These are phyloP conservation scores for Kodamaea kaohsiungensis DNA, from an alignment of 805 yeast genomes.

Conservation along the genomic window DNA sequence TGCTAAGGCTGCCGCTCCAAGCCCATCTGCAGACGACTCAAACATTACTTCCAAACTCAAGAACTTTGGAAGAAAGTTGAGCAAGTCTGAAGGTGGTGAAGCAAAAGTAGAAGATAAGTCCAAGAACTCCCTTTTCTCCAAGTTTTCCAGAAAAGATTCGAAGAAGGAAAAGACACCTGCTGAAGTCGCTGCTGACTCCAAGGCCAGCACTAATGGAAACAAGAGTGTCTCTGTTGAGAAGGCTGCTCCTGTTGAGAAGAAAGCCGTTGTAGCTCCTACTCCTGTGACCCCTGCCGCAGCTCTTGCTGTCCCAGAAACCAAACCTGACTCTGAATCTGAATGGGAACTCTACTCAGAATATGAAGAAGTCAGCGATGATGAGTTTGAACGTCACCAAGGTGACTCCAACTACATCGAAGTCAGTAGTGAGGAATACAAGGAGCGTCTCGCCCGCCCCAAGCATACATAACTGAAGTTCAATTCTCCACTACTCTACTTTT, in stretches of 20 bases:
- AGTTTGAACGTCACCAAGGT: slow-evolving; percentile 44
- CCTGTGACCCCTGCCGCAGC: not conserved
- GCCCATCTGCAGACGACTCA: not conserved
- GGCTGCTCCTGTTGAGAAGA: slow-evolving; percentile 3
- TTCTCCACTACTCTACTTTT: not conserved
- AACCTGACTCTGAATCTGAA: slow-evolving; percentile 10
- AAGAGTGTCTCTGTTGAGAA: not conserved
- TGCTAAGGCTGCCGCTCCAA: slow-evolving; percentile 7
- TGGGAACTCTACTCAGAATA: slow-evolving; percentile 29
- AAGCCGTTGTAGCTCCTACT: not conserved
- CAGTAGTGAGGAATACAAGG: slow-evolving; percentile 16
- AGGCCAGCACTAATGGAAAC: not conserved
- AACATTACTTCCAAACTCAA: slow-evolving; percentile 14
- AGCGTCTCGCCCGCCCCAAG: slow-evolving; percentile 12
- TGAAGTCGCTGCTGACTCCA: not conserved
- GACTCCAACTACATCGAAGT: slow-evolving; percentile 52
- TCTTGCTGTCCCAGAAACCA: not conserved
- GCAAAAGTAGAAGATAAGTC: not conserved
- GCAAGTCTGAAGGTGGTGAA: slow-evolving; percentile 11
- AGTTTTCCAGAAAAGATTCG: slow-evolving; percentile 7
- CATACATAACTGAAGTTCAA: not conserved
- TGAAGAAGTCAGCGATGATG: slow-evolving; percentile 51
- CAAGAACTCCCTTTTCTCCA: slow-evolving; percentile 3
- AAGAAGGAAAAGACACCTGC: slow-evolving; percentile 2
- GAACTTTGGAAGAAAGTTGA: slow-evolving; percentile 17